These are phyloP conservation scores for Trichosporon coremiiforme DNA, from an alignment of 1,284 basidiomycete species.

Conservation along the genomic window DNA sequence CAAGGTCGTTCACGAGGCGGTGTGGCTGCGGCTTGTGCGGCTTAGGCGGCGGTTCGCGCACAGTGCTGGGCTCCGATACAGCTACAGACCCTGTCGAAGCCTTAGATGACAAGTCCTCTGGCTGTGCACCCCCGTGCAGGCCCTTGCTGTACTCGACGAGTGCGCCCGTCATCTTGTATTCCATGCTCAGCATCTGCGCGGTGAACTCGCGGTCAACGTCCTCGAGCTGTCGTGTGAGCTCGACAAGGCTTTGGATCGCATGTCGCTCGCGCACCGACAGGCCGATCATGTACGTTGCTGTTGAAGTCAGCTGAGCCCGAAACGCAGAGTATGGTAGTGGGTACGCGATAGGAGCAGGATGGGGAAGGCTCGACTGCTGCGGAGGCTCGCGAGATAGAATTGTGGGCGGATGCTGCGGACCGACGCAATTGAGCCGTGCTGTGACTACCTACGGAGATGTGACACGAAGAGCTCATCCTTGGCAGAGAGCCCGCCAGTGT, in stretches of 20 bases:
- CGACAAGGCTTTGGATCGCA: neutral
- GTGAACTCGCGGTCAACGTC: constrained; percentile 15
- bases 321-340: neutral
- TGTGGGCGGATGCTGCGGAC: neutral
- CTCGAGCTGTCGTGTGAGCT: constrained; percentile 8
- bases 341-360: neutral
- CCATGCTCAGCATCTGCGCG: constrained; percentile 17
- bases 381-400: neutral
- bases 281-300: constrained; percentile 2
- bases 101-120: neutral
- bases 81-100: neutral
- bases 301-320: neutral
- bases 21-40: neutral
- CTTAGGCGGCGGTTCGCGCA: neutral
- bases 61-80: neutral
- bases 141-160: neutral
- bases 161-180: neutral
- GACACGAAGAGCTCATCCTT: neutral
- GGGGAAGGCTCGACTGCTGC: neutral
- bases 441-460: neutral
- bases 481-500: neutral
- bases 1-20: constrained; percentile 4
- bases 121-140: neutral
- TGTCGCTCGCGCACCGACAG: neutral
- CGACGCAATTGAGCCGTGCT: neutral